Evolutionary conservation across 1,139 yeast species (phyloP).

Genomic region (Debaryomycetaceae sp.): DNA sequence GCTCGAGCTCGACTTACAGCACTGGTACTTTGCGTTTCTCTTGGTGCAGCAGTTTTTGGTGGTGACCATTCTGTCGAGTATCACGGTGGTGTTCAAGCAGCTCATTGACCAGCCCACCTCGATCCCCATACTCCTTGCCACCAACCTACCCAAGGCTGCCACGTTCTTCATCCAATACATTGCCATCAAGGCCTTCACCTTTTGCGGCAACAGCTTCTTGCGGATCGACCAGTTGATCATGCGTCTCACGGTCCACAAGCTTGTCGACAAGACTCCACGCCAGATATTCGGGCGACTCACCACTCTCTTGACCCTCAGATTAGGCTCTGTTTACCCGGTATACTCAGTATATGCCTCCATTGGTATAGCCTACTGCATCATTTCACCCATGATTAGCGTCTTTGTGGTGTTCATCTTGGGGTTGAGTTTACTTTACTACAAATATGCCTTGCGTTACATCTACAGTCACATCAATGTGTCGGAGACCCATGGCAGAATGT

Average conservation of each 20-base stretch:
- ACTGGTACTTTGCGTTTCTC: constrained; percentile 65
- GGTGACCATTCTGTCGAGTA: constrained; percentile 79
- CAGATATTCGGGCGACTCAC: constrained; percentile 45
- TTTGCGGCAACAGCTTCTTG: constrained; percentile 64
- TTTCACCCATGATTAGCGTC: constrained; percentile 72
- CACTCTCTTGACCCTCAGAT: constrained; percentile 42
- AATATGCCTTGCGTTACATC: constrained; percentile 60
- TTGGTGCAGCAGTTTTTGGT: constrained; percentile 81
- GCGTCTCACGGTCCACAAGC: constrained; percentile 31
- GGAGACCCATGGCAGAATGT: constrained; percentile 67
- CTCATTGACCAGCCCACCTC: constrained; percentile 68
- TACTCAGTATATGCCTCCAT: constrained; percentile 75
- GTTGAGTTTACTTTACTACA: constrained; percentile 59
- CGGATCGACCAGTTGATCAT: constrained; percentile 47
- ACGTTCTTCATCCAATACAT: constrained; percentile 76
- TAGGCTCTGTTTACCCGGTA: constrained; percentile 79
- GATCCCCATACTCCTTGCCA: constrained; percentile 66
- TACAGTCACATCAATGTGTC: constrained; percentile 45
- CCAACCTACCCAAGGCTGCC: constrained; percentile 75
- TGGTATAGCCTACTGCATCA: constrained; percentile 68
- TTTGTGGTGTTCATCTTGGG: constrained; percentile 57
- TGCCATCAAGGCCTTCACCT: constrained; percentile 66
- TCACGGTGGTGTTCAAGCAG: constrained; percentile 62
- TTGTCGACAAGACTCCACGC: constrained; percentile 56
- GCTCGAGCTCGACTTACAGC: constrained; percentile 56